Evolutionary conservation across 78 protist species (phyloP).

Genomic region (Dictyostelium brefeldianum): DNA sequence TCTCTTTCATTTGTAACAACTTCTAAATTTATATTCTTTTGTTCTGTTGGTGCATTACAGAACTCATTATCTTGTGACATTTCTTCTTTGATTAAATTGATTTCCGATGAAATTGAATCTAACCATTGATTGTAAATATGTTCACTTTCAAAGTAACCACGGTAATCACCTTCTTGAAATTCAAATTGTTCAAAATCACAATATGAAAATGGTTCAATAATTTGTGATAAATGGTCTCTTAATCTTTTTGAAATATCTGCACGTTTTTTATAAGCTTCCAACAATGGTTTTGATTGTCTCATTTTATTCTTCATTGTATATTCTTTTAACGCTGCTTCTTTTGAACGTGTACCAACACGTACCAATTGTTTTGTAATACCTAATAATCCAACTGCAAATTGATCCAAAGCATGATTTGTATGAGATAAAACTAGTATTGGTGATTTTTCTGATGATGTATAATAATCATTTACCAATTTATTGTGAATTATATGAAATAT

Average conservation of each 20-base stretch:
- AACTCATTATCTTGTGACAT: background rate
- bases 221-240: background rate
- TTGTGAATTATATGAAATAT: constrained; percentile 27
- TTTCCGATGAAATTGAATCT: background rate
- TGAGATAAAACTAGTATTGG: constrained; percentile 84
- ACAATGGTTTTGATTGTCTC: background rate
- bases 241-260: background rate
- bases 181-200: background rate
- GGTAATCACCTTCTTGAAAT: background rate
- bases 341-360: constrained; percentile 48
- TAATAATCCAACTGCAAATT: constrained; percentile 79
- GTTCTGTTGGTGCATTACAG: background rate
- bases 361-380: background rate
- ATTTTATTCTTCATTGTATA: background rate
- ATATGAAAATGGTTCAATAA: background rate
- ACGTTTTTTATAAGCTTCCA: background rate
- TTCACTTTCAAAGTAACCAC: background rate
- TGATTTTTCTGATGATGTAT: background rate
- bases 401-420: constrained; percentile 97
- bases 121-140: background rate
- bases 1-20: background rate
- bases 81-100: background rate
- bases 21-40: background rate
- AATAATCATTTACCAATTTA: background rate
- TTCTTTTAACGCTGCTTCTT: constrained; percentile 27